These are phyloP conservation scores for Pinus tabuliformis DNA, from an alignment of 75 land plant species.

Conservation along the genomic window DNA sequence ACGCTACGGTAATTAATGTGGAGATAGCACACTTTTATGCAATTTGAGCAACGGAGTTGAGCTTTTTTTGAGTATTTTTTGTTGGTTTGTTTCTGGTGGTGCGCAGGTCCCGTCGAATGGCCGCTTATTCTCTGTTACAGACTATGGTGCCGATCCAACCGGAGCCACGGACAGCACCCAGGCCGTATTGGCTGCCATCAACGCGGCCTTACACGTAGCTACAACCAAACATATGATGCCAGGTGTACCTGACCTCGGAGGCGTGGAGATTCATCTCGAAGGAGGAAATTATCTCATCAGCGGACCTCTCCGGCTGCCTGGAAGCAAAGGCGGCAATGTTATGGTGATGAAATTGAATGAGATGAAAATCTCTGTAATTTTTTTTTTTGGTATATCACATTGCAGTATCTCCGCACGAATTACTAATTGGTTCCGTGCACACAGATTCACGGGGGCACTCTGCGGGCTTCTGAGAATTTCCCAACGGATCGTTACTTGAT, in stretches of 20 bases:
- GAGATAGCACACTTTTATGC: too few species aligned
- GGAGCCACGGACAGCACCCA: slow-evolving; percentile 31
- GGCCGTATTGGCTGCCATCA: too few species aligned
- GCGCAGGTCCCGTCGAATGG: slow-evolving; percentile 16
- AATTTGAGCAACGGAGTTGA: too few species aligned
- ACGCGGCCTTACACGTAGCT: too few species aligned
- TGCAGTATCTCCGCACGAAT: too few species aligned
- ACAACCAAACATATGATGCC: too few species aligned
- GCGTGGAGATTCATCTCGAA: too few species aligned
- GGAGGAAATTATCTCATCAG: too few species aligned
- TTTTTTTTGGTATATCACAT: neutral
- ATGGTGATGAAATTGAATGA: slow-evolving; percentile 21
- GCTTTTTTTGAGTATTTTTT: too few species aligned
- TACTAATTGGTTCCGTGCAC: neutral
- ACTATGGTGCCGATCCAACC: slow-evolving; percentile 56
- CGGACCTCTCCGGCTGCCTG: slow-evolving; percentile 21
- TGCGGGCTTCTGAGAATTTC: slow-evolving; percentile 55
- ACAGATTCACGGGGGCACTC: slow-evolving; percentile 66
- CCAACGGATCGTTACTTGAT: slow-evolving; percentile 55
- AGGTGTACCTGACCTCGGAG: too few species aligned
- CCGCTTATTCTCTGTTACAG: slow-evolving; percentile 39
- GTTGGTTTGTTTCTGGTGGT: neutral
- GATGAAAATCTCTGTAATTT: neutral
- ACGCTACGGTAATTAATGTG: too few species aligned
- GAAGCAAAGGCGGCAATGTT: slow-evolving; percentile 43